Evolutionary conservation across 192 early-diverging fungal species (phyloP), one percentile per base, ranked within the genome.

Genomic region (Geosiphon pyriformis): DNA sequence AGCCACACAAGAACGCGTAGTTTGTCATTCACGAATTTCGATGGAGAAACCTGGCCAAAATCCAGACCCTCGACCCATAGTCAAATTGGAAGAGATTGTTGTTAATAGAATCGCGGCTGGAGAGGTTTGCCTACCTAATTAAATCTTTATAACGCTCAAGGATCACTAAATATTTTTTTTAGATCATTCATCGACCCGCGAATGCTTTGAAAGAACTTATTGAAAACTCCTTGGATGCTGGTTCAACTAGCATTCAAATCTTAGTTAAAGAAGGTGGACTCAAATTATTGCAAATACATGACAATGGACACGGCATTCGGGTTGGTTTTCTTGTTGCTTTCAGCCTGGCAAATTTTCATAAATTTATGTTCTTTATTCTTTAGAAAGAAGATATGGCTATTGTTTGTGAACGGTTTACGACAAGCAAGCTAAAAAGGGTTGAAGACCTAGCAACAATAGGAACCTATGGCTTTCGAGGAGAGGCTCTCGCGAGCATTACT

Each of bases 91-190:
- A 55, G 83, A 90, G 68, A 75, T 85, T 12, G 94, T 96, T 18
- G 84, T 98, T 52, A 98, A 98, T 78, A 80, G 93, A 54, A 98
- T 98, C 68, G 96, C 96, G 6, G 96, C 96, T 2, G 96, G 96
- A 52, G 96, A 98, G 80, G 90, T 90, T 70, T 22, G 20, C 18
- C 8, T 37, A 37, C 18, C 11, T 20, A 35, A 47, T 53, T 35
- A 20, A 23, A 54, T 27, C 33, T 22, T 25, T 29, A 42, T 32
- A 4, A 33, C 26, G 37, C 29, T 64, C 29, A 47, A 33, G 10
- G 0, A 58, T 29, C 18, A 27, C 3, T 17, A 10, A 7, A 32
- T 1, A 47, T 42, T 37, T 25, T 23, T 27, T 58, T 54, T 69
- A 94, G 89, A 92, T 98, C 47, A 98, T 99, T 59, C 91, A 95